phyloP scores from a whole-genome alignment of 202 grass and related monocot species.

The Saccharum hybrid region DNA sequence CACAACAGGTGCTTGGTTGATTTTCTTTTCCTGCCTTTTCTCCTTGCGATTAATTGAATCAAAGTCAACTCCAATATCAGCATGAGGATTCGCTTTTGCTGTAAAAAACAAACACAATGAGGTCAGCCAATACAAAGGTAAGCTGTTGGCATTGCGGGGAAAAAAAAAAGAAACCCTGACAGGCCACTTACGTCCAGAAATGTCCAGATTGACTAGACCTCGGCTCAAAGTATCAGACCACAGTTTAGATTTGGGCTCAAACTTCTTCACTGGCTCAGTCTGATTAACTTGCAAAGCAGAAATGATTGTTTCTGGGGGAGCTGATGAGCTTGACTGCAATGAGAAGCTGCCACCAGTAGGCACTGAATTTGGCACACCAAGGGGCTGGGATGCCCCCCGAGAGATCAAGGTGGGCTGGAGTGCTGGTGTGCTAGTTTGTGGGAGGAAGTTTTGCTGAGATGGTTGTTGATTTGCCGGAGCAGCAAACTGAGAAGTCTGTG shows the following conservation, averaged over 20 bases:
- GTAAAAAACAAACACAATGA: conserved; percentile 38
- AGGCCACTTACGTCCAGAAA: conserved; percentile 89
- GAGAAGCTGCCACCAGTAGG: conserved; percentile 51
- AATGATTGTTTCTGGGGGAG: conserved; percentile 62
- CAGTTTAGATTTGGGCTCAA: conserved; percentile 84
- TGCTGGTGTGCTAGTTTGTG: conserved; percentile 42
- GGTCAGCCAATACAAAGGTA: conserved; percentile 28
- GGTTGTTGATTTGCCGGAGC: conserved; percentile 49
- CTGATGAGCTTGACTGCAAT: conserved; percentile 54
- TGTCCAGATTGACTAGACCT: conserved; percentile 92
- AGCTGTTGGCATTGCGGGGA: neutral
- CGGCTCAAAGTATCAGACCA: conserved; percentile 94
- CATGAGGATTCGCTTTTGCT: conserved; percentile 92
- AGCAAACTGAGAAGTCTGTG: conserved; percentile 45
- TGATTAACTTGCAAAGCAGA: conserved; percentile 63
- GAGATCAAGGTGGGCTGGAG: conserved; percentile 43
- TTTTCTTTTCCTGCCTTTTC: conserved; percentile 86
- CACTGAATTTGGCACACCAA: conserved; percentile 50
- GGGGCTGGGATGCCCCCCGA: conserved; percentile 53
- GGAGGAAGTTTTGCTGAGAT: conserved; percentile 46
- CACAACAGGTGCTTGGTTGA: conserved; percentile 57
- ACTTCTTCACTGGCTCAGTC: conserved; percentile 70
- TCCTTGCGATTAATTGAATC: conserved; percentile 98
- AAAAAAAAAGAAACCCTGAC: conserved; percentile 28
- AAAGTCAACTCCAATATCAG: conserved; percentile 95